phyloP scores from a whole-genome alignment of 2,329 filamentous ascomycete species.

The Ophiocordyceps polyrhachis-furcata region DNA sequence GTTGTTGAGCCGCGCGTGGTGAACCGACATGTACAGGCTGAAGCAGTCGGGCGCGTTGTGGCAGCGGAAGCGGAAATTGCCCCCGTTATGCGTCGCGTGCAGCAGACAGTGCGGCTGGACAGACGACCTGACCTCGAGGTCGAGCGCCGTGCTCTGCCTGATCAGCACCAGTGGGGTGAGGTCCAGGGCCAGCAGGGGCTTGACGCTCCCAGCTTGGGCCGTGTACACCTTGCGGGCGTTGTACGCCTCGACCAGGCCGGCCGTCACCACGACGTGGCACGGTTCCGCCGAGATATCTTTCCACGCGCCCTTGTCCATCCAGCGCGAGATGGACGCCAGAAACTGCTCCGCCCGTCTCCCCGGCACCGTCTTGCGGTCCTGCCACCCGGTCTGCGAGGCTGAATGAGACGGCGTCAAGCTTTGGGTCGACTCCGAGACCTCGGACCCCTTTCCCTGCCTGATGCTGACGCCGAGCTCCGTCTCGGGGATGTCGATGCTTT shows the following conservation, averaged over 20 bases:
- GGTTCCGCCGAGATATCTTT: slow-evolving; percentile 33
- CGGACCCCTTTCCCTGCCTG: slow-evolving; percentile 19
- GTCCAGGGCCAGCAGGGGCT: slow-evolving; percentile 51
- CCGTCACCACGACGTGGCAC: slow-evolving; percentile 36
- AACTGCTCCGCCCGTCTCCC: slow-evolving; percentile 27
- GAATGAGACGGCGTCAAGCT: slow-evolving; percentile 67
- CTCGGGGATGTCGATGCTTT: slow-evolving; percentile 40
- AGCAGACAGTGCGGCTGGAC: slow-evolving; percentile 56
- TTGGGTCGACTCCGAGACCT: slow-evolving; percentile 29
- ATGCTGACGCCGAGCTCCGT: slow-evolving; percentile 41
- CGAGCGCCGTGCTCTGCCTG: slow-evolving; percentile 75
- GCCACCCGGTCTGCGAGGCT: slow-evolving; percentile 49
- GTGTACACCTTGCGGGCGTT: slow-evolving; percentile 16
- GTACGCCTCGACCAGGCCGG: slow-evolving; percentile 41
- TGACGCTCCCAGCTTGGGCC: slow-evolving; percentile 12
- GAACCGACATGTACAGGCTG: slow-evolving; percentile 68
- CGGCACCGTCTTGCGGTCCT: slow-evolving; percentile 24
- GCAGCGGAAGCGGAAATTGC: slow-evolving; percentile 81
- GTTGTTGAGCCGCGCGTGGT: slow-evolving; percentile 79
- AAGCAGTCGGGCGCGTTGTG: slow-evolving; percentile 60
- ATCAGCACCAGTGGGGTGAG: slow-evolving; percentile 83
- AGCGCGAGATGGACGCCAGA: slow-evolving; percentile 39
- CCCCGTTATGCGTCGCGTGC: slow-evolving; percentile 37
- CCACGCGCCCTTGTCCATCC: slow-evolving; percentile 43
- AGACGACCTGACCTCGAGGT: slow-evolving; percentile 84